Evolutionary conservation across 371 early-diverging fungal species (phyloP), one percentile per base, ranked within the genome.

Genomic region (Nosema granulosis): DNA sequence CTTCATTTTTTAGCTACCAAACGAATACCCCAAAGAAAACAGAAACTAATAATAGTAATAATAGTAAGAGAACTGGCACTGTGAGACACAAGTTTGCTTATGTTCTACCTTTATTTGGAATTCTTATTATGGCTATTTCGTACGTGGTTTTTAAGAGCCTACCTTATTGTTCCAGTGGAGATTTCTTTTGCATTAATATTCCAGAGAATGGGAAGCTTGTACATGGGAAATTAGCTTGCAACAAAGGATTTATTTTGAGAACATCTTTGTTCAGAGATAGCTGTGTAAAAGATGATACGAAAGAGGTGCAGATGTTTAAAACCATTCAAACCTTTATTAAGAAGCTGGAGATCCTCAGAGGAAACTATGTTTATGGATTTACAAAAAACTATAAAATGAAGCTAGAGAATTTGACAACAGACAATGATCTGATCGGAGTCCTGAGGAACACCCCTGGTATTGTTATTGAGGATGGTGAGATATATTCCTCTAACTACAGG

Each of bases 311-410:
- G 12, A 68, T 34, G 13, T 0, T 13, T 9, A 35, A 59, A 49
- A 71, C 61, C 49, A 49, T 78, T 28, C 11, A 50, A 0, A 38
- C 74, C 16, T 56, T 77, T 20, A 65, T 65, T 38, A 74, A 68
- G 13, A 32, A 38, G 31, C 35, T 81, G 20, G 78, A 68, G 28
- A 59, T 61, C 38, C 29, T 49, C 24, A 68, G 71, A 3, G 78
- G 78, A 18, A 78, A 81, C 13, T 76, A 75, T 49, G 35, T 24
- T 11, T 81, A 77, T 50, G 71, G 75, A 57, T 31, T 37, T 29
- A 13, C 16, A 22, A 54, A 28, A 34, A 68, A 37, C 0, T 29
- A 51, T 20, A 28, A 29, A 28, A 29, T 77, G 18, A 50, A 56
- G 20, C 34, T 74, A 34, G 32, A 49, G 3, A 24, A 34, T 13